Conservation (phyloP, 139 green algal genomes). For the Desmodesmus armatus region DNA sequence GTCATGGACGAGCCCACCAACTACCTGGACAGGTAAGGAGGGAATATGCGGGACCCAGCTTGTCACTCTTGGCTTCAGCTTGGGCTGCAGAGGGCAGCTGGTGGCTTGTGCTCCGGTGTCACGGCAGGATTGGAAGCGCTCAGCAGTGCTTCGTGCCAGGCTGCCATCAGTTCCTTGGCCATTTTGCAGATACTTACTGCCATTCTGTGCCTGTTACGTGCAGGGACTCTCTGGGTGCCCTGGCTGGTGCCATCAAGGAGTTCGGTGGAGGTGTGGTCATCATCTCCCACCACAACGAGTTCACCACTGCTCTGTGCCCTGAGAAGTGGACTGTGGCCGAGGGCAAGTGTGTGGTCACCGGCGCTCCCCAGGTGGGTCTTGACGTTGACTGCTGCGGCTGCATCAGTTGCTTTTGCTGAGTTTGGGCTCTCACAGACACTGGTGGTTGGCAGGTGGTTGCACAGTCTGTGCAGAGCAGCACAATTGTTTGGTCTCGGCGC, state of each 20-base stretch:
- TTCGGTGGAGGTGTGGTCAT: constrained; percentile 82
- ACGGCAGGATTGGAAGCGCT: too few species aligned
- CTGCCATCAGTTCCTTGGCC: neutral
- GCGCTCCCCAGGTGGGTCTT: constrained; percentile 45
- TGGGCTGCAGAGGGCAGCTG: too few species aligned
- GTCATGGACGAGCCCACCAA: constrained; percentile 85
- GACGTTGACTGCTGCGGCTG: too few species aligned
- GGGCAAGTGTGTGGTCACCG: constrained; percentile 73
- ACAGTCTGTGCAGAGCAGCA: too few species aligned
- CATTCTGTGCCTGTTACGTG: too few species aligned
- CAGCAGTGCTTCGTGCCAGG: too few species aligned
- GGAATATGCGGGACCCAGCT: neutral
- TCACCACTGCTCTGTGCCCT: constrained; percentile 77
- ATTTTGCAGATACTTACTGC: neutral
- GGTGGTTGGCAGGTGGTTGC: too few species aligned
- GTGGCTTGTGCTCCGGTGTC: too few species aligned
- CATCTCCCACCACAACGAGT: constrained; percentile 84
- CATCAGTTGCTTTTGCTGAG: too few species aligned
- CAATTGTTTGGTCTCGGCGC: too few species aligned
- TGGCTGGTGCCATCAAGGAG: constrained; percentile 72
- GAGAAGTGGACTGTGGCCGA: constrained; percentile 90
- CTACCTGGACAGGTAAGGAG: constrained; percentile 85
- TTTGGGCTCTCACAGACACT: too few species aligned
- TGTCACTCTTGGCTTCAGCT: neutral
- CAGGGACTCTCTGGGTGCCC: constrained; percentile 80